Percentiles rank a stretch among this genome's conserved stretches.
phyloP scores from a whole-genome alignment of 257 asterid species.

The Fraxinus excelsior region DNA sequence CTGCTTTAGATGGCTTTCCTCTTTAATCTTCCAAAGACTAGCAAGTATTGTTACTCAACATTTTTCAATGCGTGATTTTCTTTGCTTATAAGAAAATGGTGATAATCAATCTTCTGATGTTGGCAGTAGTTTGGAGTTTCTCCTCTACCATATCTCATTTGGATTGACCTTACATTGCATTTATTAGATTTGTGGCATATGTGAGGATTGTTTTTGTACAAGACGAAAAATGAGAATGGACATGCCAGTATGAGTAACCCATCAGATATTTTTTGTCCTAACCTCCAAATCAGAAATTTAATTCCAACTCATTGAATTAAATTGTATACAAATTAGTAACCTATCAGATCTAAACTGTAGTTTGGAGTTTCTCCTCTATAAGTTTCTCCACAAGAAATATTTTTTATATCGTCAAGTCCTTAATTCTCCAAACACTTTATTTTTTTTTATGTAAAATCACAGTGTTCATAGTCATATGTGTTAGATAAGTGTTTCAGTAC shows the following conservation, averaged over 20 bases:
- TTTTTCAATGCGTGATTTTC: neutral
- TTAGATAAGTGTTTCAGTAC: too few relatives aligned
- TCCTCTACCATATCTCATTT: neutral
- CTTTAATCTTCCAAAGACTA: neutral
- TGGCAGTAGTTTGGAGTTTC: neutral
- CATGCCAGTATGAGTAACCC: neutral
- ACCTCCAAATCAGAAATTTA: too few relatives aligned
- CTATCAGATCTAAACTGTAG: too few relatives aligned
- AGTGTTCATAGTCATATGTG: too few relatives aligned
- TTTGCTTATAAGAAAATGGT: neutral
- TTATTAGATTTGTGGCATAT: neutral
- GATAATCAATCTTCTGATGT: neutral
- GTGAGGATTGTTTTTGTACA: neutral
- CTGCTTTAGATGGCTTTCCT: neutral
- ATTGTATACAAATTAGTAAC: neutral
- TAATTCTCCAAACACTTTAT: too few relatives aligned
- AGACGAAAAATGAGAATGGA: neutral
- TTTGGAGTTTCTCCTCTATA: too few relatives aligned
- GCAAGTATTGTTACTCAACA: neutral
- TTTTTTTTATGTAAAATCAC: too few relatives aligned
- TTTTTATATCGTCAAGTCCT: too few relatives aligned
- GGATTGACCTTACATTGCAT: neutral
- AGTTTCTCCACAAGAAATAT: too few relatives aligned
- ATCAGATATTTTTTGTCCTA: neutral
- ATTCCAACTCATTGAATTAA: too few relatives aligned